These are phyloP conservation scores for Colletotrichum sp. DNA, from an alignment of 2,329 filamentous ascomycete species.

Conservation along the genomic window DNA sequence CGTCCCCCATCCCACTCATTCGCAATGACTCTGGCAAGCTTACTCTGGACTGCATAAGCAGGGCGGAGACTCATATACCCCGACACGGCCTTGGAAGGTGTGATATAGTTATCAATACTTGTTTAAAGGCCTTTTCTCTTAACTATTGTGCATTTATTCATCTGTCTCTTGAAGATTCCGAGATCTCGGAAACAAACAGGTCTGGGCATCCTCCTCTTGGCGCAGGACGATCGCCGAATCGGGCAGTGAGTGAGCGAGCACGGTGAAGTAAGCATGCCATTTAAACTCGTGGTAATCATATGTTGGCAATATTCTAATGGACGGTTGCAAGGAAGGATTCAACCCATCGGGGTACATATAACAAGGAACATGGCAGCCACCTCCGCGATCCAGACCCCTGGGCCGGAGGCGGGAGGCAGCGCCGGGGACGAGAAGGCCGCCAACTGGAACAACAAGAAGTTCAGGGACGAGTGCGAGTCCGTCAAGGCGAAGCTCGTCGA, in stretches of 20 bases:
- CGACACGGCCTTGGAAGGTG: neutral
- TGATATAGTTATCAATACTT: neutral
- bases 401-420: constrained; percentile 11
- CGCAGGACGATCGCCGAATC: neutral
- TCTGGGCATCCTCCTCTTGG: neutral
- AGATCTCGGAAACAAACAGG: neutral
- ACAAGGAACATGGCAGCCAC: constrained; percentile 3
- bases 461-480: constrained; percentile 48
- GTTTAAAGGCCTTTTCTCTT: no score
- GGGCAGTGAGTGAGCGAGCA: neutral
- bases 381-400: constrained; percentile 9
- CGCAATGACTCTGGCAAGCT: neutral
- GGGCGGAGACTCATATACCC: neutral
- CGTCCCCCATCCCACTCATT: neutral
- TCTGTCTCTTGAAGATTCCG: neutral
- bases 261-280: neutral
- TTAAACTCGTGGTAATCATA: neutral
- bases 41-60: neutral
- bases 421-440: constrained; percentile 28
- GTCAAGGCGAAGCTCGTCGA: constrained; percentile 45
- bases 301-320: neutral
- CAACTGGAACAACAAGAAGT: constrained; percentile 38
- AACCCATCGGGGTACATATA: neutral
- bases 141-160: neutral
- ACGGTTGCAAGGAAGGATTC: neutral